Evolutionary conservation across 176 grass and related monocot species (phyloP).

Genomic region (Thinopyrum elongatum): DNA sequence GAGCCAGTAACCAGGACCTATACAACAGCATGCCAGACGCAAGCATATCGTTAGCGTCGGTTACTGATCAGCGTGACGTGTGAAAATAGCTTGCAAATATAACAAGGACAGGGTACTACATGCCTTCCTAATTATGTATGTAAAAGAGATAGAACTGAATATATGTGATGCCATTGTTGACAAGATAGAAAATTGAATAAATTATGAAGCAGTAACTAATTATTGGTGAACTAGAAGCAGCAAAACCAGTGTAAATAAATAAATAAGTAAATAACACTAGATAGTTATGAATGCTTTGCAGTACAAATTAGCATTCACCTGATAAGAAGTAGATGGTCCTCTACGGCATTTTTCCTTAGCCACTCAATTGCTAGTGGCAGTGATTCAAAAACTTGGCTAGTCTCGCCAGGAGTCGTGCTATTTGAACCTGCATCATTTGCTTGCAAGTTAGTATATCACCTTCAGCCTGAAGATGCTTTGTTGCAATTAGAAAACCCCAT

Average conservation of each 20-base stretch:
- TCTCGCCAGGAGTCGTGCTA: constrained; percentile 28
- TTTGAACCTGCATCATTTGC: constrained; percentile 41
- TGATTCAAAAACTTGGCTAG: constrained; percentile 64
- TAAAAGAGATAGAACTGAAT: neutral
- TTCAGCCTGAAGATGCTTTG: neutral
- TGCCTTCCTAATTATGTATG: neutral
- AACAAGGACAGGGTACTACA: neutral
- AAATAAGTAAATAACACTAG: too few relatives aligned
- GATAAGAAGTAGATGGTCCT: constrained; percentile 58
- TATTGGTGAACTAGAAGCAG: neutral
- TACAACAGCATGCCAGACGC: too few relatives aligned
- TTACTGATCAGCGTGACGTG: constrained; percentile 9
- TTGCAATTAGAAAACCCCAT: constrained; percentile 10
- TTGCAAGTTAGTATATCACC: constrained; percentile 8
- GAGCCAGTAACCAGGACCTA: constrained; percentile 80
- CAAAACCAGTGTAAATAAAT: neutral
- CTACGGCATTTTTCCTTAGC: constrained; percentile 56
- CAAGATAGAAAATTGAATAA: neutral
- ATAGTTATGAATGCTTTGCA: neutral
- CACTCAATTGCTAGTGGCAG: constrained; percentile 75
- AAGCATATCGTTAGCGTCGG: too few relatives aligned
- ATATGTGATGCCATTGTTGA: neutral
- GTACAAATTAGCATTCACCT: constrained; percentile 40
- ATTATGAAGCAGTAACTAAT: neutral
- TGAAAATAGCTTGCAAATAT: neutral